Percentiles rank a stretch among this genome's conserved stretches.
Conservation (phyloP, 2,329 filamentous ascomycete genomes). For the Aspergillus pseudoglaucus region DNA sequence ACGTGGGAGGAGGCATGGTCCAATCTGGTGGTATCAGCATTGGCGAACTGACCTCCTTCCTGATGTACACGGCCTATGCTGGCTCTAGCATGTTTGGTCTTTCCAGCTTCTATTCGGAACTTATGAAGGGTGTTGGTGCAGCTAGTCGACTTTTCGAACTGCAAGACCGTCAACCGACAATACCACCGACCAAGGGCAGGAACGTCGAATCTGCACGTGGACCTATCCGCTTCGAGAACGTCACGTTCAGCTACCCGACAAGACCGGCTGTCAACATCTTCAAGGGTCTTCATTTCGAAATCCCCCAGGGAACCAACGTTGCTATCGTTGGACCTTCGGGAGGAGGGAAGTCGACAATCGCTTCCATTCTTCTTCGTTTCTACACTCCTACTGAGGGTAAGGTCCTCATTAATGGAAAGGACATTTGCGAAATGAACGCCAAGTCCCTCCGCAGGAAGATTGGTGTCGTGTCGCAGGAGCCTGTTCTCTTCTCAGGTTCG, state of each 20-base stretch:
- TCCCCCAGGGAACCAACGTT: constrained; percentile 87
- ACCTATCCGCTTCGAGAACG: constrained; percentile 77
- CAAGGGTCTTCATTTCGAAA: constrained; percentile 78
- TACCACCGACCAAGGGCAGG: constrained; percentile 75
- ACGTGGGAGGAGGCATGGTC: constrained; percentile 86
- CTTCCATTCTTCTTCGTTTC: constrained; percentile 83
- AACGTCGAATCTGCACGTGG: constrained; percentile 80
- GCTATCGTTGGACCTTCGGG: constrained; percentile 95
- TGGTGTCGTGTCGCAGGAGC: constrained; percentile 91
- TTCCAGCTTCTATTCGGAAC: constrained; percentile 92
- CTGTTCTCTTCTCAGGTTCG: constrained; percentile 77
- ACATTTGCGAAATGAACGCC: constrained; percentile 80
- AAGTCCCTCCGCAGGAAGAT: constrained; percentile 90
- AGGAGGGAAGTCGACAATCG: constrained; percentile 93
- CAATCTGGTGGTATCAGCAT: constrained; percentile 78
- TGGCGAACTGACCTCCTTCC: constrained; percentile 88
- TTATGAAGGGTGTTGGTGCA: constrained; percentile 98
- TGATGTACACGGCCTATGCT: constrained; percentile 94
- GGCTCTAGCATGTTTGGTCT: constrained; percentile 86
- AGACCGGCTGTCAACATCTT: constrained; percentile 89
- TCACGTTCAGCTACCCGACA: constrained; percentile 88
- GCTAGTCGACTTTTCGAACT: constrained; percentile 95
- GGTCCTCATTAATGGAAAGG: constrained; percentile 76
- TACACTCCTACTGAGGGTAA: constrained; percentile 73
- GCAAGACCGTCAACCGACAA: constrained; percentile 79